Base-by-base conservation (phyloP, 169 alveolate genomes). In the Plasmodium berghei region DNA sequence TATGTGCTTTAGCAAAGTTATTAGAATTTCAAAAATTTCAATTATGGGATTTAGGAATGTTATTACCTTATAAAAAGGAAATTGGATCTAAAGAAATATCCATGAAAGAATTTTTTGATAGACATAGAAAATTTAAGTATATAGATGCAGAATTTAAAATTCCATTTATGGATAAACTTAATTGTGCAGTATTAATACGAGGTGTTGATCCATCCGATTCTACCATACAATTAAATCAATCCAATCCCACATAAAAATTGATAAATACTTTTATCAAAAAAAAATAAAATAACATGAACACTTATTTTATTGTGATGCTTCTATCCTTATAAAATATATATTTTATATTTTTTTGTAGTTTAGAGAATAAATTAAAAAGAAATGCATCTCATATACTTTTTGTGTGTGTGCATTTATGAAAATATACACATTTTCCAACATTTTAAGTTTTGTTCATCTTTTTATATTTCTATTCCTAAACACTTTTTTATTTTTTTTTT, bases 31-130 rank as follows among this genome's bases (percentile, higher is more conserved):
- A 83, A 87, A 91, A 92, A 14, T 62, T 93, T 55, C 80, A 93
- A 16, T 9, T 93, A 56, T 93, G 94, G 95, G 96, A 93, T 59
- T 69, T 93, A 52, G 96, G 96, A 2, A 93, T 93, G 96, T 66
- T 77, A 5, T 61, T 93, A 16, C 94, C 94, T 5, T 93, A 93
- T 49, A 93, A 93, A 61, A 69, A 85, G 52, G 90, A 72, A 20
- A 64, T 93, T 18, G 96, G 96, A 40, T 94, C 95, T 9, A 72
- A 77, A 45, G 75, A 80, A 48, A 49, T 92, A 22, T 26, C 91
- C 0, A 83, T 92, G 73, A 70, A 26, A 56, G 88, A 73, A 10
- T 92, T 92, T 34, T 72, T 89, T 54, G 70, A 59, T 9, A 71
- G 34, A 46, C 92, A 89, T 56, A 34, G 86, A 61, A 9, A 9